Base-by-base conservation (phyloP, 169 alveolate genomes). In the Plasmodium sp. region DNA sequence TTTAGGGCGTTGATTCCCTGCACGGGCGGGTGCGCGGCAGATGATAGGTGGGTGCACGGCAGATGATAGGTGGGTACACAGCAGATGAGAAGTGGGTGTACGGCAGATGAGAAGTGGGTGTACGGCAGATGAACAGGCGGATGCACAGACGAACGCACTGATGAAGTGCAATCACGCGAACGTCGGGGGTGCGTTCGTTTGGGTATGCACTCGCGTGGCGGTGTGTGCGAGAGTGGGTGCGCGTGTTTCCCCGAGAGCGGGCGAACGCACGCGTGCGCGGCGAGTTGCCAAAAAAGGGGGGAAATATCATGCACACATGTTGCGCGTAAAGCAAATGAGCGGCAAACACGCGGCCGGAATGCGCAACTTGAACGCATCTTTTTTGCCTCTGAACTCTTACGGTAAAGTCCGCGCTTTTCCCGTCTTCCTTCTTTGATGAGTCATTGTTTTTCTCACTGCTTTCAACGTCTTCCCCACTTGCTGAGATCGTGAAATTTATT, bases 1-100 rank as follows among this genome's bases (percentile, higher is more conserved):
- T 94, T 94, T 74, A 94, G 90, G 16, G 96, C 96, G 31, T 94
- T 94, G 67, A 94, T 92, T 31, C 96, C 96, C 96, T 94, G 81
- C 33, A 71, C 75, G 34, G 6, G 54, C 41, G 73, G 36, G 5
- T 73, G 56, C n/a, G n/a, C n/a, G n/a, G n/a, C n/a, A n/a, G n/a
- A n/a, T n/a, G 62, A 54, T 31, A 27, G 27, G 33, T 1, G 22
- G 12, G 34, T 7, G 18, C 6, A 33, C 77, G 33, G 91, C 27
- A 22, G 27, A 0, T 22, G 67, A 54, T n/a, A 27, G 27, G 33
- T 1, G 22, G 12, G 34, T 7, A 10, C 6, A 33, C 77, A 14
- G 91, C 27, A 22, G 27, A 0, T 22, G 27, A 22, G 27, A 22
- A 3, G 54, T 22, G 73, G 36, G 5, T 73, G 56, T 0, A 22